A percentile compares a stretch with the other conserved stretches of the same genome.
Conservation (phyloP, 1,139 yeast species). For the Kodamaea derodonti region DNA sequence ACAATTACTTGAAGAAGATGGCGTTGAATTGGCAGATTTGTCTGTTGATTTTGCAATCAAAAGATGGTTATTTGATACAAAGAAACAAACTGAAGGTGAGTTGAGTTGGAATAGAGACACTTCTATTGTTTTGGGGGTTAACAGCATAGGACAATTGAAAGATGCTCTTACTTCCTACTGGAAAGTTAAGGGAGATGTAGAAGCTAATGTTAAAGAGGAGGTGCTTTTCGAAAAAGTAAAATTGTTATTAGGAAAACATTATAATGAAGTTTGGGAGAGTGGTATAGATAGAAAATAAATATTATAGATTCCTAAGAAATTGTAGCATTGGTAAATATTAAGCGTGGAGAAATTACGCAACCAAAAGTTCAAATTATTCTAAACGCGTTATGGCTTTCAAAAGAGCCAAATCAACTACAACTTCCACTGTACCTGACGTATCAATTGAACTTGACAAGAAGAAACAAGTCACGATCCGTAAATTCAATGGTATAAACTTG, state of each 20-base stretch:
- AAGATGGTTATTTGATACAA: conserved; percentile 46
- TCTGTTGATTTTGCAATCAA: conserved; percentile 74
- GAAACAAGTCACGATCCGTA: conserved; percentile 68
- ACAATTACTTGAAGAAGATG: conserved; percentile 26
- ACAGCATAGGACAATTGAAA: conserved; percentile 56
- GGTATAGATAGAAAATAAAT: conserved; percentile 36
- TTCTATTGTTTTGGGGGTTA: conserved; percentile 73
- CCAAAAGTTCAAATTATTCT: no score
- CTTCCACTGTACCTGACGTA: conserved; percentile 6
- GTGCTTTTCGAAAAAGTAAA: conserved; percentile 43
- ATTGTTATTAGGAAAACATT: conserved; percentile 45
- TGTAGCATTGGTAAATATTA: no score
- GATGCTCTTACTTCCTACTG: conserved; percentile 60
- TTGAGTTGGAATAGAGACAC: conserved; percentile 35
- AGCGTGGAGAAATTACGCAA: no score
- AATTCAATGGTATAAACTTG: conserved; percentile 59
- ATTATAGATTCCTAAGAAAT: no score
- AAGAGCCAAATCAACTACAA: conserved; percentile 6
- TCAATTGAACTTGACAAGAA: conserved; percentile 50
- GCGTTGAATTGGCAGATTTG: conserved; percentile 71
- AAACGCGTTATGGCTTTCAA: conserved; percentile 16
- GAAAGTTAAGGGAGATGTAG: conserved; percentile 33
- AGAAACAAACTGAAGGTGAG: conserved; percentile 7
- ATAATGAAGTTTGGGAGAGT: conserved; percentile 62
- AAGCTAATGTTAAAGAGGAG: conserved; percentile 37